Percentiles rank a stretch among this genome's conserved stretches.
Conservation (phyloP, 129 eudicot species). For the Arctium lappa region DNA sequence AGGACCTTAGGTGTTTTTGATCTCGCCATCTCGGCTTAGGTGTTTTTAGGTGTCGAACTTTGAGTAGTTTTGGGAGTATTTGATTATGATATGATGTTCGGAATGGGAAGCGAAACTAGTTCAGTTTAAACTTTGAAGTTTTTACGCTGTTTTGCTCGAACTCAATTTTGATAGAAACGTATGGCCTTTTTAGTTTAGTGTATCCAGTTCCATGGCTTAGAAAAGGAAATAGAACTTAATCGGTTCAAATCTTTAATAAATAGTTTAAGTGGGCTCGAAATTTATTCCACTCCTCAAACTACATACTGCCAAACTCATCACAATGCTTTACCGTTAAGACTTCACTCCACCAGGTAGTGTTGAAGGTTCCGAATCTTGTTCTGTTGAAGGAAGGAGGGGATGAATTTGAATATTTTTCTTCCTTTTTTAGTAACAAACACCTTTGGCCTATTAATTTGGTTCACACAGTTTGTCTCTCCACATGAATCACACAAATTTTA, state of each 20-base stretch:
- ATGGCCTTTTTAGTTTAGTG: neutral
- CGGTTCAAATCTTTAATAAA: neutral
- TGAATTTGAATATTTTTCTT: neutral
- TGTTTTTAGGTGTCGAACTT: neutral
- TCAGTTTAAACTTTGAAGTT: neutral
- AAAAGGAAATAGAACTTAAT: neutral
- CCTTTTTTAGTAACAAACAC: neutral
- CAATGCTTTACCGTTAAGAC: too few relatives aligned
- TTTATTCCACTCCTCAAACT: neutral
- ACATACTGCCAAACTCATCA: neutral
- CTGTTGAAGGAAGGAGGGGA: neutral
- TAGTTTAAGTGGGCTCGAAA: neutral
- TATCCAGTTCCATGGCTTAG: neutral
- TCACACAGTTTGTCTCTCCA: too few relatives aligned
- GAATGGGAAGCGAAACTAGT: neutral
- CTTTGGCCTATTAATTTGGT: neutral
- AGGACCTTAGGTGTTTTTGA: neutral
- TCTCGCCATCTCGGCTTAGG: neutral
- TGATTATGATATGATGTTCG: slow-evolving; percentile 10
- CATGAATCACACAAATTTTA: too few relatives aligned
- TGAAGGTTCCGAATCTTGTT: neutral
- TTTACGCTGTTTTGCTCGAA: neutral
- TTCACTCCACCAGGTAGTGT: neutral
- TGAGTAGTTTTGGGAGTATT: neutral
- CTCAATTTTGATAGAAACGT: neutral